These are phyloP conservation scores for Kurtzmaniella quercitrusa DNA, from an alignment of 1,139 yeast species.

Conservation along the genomic window DNA sequence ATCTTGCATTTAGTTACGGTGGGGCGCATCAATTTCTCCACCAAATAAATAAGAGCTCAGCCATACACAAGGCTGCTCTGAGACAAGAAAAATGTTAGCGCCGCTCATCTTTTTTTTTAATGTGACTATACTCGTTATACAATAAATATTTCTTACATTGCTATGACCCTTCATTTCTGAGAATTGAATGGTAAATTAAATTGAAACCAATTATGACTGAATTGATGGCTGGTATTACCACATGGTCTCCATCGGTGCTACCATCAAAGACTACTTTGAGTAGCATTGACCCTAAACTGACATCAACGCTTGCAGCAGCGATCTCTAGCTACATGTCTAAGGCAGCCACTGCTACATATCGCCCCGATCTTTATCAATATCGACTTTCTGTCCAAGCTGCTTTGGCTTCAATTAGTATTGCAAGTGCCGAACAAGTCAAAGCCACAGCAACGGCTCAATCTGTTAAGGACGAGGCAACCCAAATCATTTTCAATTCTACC, in stretches of 20 bases:
- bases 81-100: background rate
- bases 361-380: slow-evolving; percentile 13
- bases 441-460: slow-evolving; percentile 37
- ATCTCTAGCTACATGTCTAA: slow-evolving; percentile 13
- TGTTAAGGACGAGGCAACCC: slow-evolving; percentile 25
- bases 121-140: background rate
- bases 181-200: no score
- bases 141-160: no score
- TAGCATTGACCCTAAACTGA: slow-evolving; percentile 9
- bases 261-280: slow-evolving; percentile 15
- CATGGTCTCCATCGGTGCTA: slow-evolving; percentile 33
- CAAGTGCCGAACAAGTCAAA: slow-evolving; percentile 26
- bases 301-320: slow-evolving; percentile 7
- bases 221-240: background rate
- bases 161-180: no score
- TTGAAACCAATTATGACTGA: background rate
- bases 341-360: slow-evolving; percentile 16
- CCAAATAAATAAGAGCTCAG: no score
- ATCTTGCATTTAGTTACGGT: no score
- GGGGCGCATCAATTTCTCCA: no score
- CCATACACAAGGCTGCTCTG: background rate
- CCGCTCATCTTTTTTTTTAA: background rate
- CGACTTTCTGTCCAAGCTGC: slow-evolving; percentile 26
- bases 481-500: slow-evolving; percentile 30
- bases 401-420: slow-evolving; percentile 32